Evolutionary conservation across 108 stramenopile species (phyloP).

Genomic region (Skeletonema costatum): DNA sequence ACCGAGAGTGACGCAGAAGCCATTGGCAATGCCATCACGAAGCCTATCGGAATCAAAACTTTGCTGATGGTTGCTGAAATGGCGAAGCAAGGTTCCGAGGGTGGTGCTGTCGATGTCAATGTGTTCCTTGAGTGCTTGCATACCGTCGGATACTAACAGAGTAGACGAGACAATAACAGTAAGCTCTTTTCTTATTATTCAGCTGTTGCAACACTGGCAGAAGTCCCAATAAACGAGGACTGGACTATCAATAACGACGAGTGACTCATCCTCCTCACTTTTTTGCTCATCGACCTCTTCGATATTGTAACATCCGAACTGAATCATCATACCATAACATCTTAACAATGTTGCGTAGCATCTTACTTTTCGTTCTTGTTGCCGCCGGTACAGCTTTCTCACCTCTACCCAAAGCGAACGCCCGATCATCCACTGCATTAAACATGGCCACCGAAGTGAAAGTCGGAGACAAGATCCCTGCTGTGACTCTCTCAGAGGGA

Average conservation of each 20-base stretch:
- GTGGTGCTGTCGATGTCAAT: slow-evolving; percentile 80
- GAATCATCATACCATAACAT: too few species aligned
- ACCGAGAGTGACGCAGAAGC: slow-evolving; percentile 72
- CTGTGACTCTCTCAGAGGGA: slow-evolving; percentile 62
- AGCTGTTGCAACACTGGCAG: too few species aligned
- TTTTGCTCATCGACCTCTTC: too few species aligned
- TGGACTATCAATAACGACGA: neutral
- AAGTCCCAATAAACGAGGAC: neutral
- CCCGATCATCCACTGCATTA: slow-evolving; percentile 15
- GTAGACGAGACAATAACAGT: neutral
- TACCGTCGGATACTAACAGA: slow-evolving; percentile 86
- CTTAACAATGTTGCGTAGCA: slow-evolving; percentile 4
- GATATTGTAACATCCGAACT: too few species aligned
- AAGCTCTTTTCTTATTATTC: neutral
- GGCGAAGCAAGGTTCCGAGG: slow-evolving; percentile 87
- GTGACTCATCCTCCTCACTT: neutral
- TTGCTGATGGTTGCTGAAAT: slow-evolving; percentile 96
- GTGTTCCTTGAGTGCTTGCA: slow-evolving; percentile 97
- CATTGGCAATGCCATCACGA: slow-evolving; percentile 88
- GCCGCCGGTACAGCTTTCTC: slow-evolving; percentile 30
- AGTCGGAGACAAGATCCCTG: slow-evolving; percentile 75
- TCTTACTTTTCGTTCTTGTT: slow-evolving; percentile 24
- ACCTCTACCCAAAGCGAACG: slow-evolving; percentile 8
- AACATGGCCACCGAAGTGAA: slow-evolving; percentile 66
- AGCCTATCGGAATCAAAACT: slow-evolving; percentile 98